Conservation (phyloP, 768 basidiomycete genomes). For the Leccinum arenicola region DNA sequence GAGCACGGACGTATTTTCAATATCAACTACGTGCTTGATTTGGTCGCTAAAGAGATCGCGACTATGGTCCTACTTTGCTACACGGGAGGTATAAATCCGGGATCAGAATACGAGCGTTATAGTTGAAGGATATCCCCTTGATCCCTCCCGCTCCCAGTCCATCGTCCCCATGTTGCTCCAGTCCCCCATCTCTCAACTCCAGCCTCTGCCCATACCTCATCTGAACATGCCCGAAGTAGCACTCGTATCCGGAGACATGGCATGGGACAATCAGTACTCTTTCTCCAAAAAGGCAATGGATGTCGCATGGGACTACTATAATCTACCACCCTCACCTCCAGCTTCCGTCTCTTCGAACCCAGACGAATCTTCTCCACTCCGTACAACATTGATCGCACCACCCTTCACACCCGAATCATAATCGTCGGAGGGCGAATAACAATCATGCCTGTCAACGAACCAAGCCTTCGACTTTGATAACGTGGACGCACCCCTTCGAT, state of each 20-base stretch:
- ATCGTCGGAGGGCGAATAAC: constrained; percentile 43
- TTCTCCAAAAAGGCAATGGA: constrained; percentile 37
- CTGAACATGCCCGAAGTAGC: constrained; percentile 57
- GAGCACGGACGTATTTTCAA: constrained; percentile 32
- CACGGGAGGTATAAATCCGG: constrained; percentile 33
- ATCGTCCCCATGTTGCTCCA: constrained; percentile 12
- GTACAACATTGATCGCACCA: constrained; percentile 49
- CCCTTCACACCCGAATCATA: constrained; percentile 43
- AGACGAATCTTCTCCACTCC: constrained; percentile 45
- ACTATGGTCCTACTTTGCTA: constrained; percentile 26
- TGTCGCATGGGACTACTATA: constrained; percentile 49
- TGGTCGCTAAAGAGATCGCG: constrained; percentile 29
- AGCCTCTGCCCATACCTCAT: constrained; percentile 50
- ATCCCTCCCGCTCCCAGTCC: constrained; percentile 10
- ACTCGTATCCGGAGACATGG: constrained; percentile 46
- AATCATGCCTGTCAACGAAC: constrained; percentile 63
- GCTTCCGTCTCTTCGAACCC: constrained; percentile 43
- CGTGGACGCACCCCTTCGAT: constrained; percentile 27
- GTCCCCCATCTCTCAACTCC: constrained; percentile 21
- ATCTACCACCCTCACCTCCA: constrained; percentile 48
- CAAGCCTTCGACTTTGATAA: constrained; percentile 62
- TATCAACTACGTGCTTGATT: constrained; percentile 33
- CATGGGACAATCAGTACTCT: constrained; percentile 46
- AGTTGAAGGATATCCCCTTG: constrained; percentile 18
- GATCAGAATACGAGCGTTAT: constrained; percentile 17